These are phyloP conservation scores for Cladophialophora bantiana DNA, from an alignment of 2,329 filamentous ascomycete species.

Conservation along the genomic window DNA sequence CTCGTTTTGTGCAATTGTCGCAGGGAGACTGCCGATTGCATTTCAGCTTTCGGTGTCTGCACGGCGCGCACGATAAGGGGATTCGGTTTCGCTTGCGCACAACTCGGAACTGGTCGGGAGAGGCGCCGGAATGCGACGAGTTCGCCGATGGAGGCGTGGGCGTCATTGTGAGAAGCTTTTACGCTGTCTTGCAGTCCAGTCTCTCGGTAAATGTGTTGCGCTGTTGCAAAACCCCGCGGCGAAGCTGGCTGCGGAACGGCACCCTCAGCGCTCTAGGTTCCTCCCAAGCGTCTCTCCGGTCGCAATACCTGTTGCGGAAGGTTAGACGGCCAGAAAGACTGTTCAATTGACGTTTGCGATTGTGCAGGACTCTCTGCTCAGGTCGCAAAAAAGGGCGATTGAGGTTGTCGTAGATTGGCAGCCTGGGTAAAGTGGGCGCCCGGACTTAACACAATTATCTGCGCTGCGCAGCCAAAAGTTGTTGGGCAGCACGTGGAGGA, in stretches of 20 bases:
- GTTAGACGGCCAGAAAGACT: background rate
- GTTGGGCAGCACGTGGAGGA: slow-evolving; percentile 10
- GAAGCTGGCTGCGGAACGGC: slow-evolving; percentile 1
- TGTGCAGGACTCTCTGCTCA: slow-evolving; percentile 1
- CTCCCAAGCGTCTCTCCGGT: background rate
- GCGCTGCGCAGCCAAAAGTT: background rate
- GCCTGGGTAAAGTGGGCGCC: slow-evolving; percentile 18
- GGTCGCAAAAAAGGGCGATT: slow-evolving; percentile 3
- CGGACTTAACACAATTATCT: slow-evolving; percentile 31
- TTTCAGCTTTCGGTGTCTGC: slow-evolving; percentile 91
- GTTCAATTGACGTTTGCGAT: background rate
- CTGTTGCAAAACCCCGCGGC: slow-evolving; percentile 13
- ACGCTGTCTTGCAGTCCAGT: background rate
- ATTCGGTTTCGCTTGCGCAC: slow-evolving; percentile 92
- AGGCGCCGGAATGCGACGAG: slow-evolving; percentile 74
- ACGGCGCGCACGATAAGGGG: slow-evolving; percentile 89
- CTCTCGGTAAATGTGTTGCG: slow-evolving; percentile 6
- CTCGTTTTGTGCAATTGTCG: slow-evolving; percentile 92
- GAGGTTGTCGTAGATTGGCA: slow-evolving; percentile 15
- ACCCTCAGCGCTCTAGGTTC: background rate
- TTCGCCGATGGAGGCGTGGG: slow-evolving; percentile 80
- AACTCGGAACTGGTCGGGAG: slow-evolving; percentile 86
- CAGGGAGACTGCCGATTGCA: slow-evolving; percentile 91
- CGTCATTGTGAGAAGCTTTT: slow-evolving; percentile 60
- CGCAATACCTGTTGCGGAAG: slow-evolving; percentile 3